phyloP scores from a whole-genome alignment of 176 grass and related monocot genomes.

The Carex scoparia region DNA sequence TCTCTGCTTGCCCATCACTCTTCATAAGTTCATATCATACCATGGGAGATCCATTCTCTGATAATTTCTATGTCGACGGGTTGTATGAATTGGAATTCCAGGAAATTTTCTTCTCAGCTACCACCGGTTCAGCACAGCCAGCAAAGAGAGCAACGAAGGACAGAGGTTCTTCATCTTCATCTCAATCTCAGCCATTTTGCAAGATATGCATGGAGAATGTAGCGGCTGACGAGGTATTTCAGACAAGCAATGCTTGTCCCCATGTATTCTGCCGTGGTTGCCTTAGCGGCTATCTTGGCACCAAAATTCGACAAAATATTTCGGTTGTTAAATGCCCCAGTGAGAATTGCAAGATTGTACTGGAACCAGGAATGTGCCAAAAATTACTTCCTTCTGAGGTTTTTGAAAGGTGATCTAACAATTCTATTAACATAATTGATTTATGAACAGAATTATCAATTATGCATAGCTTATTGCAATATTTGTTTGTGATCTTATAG shows the following conservation, averaged over 20 bases:
- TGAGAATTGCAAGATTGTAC: slow-evolving; percentile 22
- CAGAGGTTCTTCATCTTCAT: neutral
- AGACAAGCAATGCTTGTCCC: slow-evolving; percentile 25
- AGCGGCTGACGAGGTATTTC: slow-evolving; percentile 6
- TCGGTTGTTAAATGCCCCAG: slow-evolving; percentile 37
- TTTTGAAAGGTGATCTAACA: neutral
- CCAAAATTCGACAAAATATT: slow-evolving; percentile 36
- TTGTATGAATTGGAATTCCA: slow-evolving; percentile 27
- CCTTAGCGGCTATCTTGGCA: slow-evolving; percentile 44
- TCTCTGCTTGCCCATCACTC: neutral
- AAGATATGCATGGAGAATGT: slow-evolving; percentile 65
- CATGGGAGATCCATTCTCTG: slow-evolving; percentile 4
- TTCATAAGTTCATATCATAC: too few relatives aligned
- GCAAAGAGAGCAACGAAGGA: neutral
- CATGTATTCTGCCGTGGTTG: slow-evolving; percentile 57
- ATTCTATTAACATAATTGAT: neutral
- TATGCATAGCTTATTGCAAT: too few relatives aligned
- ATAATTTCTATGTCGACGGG: neutral
- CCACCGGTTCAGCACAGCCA: neutral
- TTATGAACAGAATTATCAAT: neutral
- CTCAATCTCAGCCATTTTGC: slow-evolving; percentile 25
- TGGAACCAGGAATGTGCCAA: slow-evolving; percentile 18
- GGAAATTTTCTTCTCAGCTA: slow-evolving; percentile 28
- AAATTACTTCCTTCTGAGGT: neutral
- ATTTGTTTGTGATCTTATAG: neutral